Evolutionary conservation across 1,284 basidiomycete genomes (phyloP), one percentile per base, ranked within the genome.

Genomic region (Cutaneotrichosporon arboriforme): DNA sequence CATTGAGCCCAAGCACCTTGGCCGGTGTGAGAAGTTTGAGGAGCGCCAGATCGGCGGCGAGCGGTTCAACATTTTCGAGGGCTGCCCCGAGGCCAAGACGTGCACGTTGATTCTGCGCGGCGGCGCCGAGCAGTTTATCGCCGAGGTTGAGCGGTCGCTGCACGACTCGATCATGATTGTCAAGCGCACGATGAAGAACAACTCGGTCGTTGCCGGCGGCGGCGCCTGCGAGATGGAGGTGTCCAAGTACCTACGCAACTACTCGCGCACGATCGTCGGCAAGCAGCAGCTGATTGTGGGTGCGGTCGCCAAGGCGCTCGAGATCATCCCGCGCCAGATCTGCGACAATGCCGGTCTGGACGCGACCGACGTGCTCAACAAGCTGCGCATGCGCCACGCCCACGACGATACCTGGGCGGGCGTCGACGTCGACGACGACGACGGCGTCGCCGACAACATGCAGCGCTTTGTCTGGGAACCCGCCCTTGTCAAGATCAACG

Each of bases 111-210:
- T 99, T 34, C 83, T 99, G 54, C 84, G 96, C 54, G 96, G 96
- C 57, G 96, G 96, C 20, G 96, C 96, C 0, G 93, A 98, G 71
- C 96, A 99, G 74, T 97, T 99, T 75, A 98, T 98, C 60, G 91
- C 93, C 65, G 96, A 98, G 75, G 93, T 98, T 10, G 94, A 97
- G 76, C 81, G 96, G 53, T 92, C 88, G 82, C 77, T 99, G 65
- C 94, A 99, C 72, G 96, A 99, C 71, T 93, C 94, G 3, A 94
- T 98, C 70, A 98, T 98, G 94, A 93, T 99, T 33, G 96, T 99
- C 45, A 96, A 96, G 77, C 83, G 96, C 41, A 93, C 96, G 8
- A 87, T 99, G 66, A 88, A 88, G 74, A 97, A 93, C 74, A 90
- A 89, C 54, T 86, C 92, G 57, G 86, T 99, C 48, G 96, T 99